Evolutionary conservation across 768 basidiomycete species (phyloP), one percentile per base, ranked within the genome.

Genomic region (Saitozyma podzolica): DNA sequence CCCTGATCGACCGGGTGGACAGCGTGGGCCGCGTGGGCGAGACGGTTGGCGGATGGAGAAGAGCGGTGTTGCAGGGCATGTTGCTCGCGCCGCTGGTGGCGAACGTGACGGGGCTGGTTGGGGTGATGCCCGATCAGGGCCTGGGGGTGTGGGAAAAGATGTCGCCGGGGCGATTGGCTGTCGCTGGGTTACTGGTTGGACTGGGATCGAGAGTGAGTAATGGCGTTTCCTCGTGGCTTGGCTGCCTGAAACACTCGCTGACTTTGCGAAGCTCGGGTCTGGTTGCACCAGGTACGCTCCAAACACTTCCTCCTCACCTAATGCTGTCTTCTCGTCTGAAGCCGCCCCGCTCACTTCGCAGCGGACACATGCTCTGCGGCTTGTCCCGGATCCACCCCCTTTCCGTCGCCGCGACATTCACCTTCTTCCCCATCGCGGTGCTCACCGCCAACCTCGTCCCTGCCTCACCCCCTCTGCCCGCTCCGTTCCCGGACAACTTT

Each of bases 291-390:
- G 66, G 58, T 63, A 20, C 11, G 52, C 50, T 19, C 14, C 13
- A 6, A 17, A 45, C 16, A 19, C 40, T n/a, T 29, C 29, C 29
- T 29, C 29, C 29, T 29, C 29, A 2, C 29, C 5, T 29, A 20
- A 42, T 5, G 29, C 29, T 29, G 29, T 5, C 29, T 2, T 29
- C 56, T 20, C 11, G n/a, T 42, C 29, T 6, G 8, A 40, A 17
- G 37, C 37, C 17, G 45, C 37, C 6, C 14, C 40, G 42, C 61
- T 64, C 42, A 65, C 43, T 0, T 14, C 54, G 2, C 6, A 68
- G 69, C 54, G 81, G 81, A 10, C 81, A 81, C 61, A 78, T 81
- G 63, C 75, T 81, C 5, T 75, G 78, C 56, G 81, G 81, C 3
- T 63, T 80, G 10, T 76, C 80, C 0, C 70, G 81, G 16, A 68